Conservation (phyloP, 2,329 filamentous ascomycete species). For the Septoria linicola region DNA sequence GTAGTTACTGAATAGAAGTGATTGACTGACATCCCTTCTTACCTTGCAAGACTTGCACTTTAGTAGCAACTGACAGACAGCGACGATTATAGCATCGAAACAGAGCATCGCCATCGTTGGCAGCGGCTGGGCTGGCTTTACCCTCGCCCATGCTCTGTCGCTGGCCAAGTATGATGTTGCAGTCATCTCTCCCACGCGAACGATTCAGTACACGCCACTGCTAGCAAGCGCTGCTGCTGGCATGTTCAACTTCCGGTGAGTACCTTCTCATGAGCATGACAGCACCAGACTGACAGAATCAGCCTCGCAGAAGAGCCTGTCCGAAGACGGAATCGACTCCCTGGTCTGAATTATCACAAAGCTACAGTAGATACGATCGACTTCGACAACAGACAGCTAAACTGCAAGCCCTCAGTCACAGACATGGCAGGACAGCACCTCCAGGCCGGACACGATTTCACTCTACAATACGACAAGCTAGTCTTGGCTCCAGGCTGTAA, state of each 20-base stretch:
- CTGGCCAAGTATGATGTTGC: constrained; percentile 42
- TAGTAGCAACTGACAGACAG: too few relatives aligned
- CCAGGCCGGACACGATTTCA: constrained; percentile 34
- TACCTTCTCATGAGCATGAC: too few relatives aligned
- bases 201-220: constrained; percentile 48
- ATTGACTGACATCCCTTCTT: too few relatives aligned
- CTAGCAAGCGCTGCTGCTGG: constrained; percentile 48
- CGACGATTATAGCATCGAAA: too few relatives aligned
- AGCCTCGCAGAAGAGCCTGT: constrained; percentile 48
- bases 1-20: too few relatives aligned
- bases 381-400: constrained; percentile 37
- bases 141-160: constrained; percentile 39
- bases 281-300: too few relatives aligned
- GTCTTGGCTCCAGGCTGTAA: constrained; percentile 46
- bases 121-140: constrained; percentile 41
- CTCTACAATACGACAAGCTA: constrained; percentile 44
- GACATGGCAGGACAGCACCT: constrained; percentile 37
- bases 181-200: constrained; percentile 45
- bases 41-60: too few relatives aligned
- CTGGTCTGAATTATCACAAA: constrained; percentile 38
- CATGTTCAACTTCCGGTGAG: constrained; percentile 48
- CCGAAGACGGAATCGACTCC: constrained; percentile 35
- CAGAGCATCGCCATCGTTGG: too few relatives aligned
- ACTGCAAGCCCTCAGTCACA: constrained; percentile 38
- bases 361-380: constrained; percentile 44